These are phyloP conservation scores for Avena eriantha DNA, from an alignment of 176 grass and related monocot species.

Conservation along the genomic window DNA sequence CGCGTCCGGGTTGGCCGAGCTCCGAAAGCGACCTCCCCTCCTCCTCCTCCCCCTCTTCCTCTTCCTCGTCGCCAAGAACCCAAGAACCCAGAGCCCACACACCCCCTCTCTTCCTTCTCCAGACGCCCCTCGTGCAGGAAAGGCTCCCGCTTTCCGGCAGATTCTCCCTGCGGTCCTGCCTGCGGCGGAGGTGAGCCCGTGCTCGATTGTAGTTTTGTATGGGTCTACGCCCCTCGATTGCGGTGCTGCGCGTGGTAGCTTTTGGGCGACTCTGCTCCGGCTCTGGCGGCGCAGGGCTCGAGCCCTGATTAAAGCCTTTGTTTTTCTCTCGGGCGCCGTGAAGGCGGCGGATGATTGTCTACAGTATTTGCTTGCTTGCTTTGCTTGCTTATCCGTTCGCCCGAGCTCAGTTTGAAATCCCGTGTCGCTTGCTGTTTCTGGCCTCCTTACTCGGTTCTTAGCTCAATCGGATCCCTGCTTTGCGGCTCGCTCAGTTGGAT, in stretches of 20 bases:
- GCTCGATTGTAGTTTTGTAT: neutral
- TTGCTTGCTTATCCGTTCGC: neutral
- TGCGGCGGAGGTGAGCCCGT: conserved; percentile 22
- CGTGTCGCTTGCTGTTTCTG: neutral
- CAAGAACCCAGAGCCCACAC: conserved; percentile 5
- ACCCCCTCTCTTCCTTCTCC: neutral
- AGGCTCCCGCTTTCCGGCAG: conserved; percentile 17
- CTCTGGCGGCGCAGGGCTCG: conserved; percentile 34
- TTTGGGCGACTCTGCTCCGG: conserved; percentile 35
- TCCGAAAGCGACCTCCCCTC: conserved; percentile 53
- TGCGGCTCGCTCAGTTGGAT: conserved; percentile 41
- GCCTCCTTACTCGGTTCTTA: neutral
- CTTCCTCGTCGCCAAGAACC: conserved; percentile 19
- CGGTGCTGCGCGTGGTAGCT: conserved; percentile 34
- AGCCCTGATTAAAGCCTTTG: conserved; percentile 37
- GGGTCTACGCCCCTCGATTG: conserved; percentile 21
- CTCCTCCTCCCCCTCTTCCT: neutral
- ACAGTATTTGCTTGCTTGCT: neutral
- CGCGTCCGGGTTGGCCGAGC: conserved; percentile 57
- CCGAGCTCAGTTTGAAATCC: conserved; percentile 31
- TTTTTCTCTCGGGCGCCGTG: conserved; percentile 43
- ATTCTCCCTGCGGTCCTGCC: neutral
- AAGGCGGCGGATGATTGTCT: conserved; percentile 37
- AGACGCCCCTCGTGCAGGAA: conserved; percentile 21
- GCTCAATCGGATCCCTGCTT: neutral